These are phyloP conservation scores for Aspergillus fischeri DNA, from an alignment of 2,329 filamentous ascomycete genomes.

Conservation along the genomic window DNA sequence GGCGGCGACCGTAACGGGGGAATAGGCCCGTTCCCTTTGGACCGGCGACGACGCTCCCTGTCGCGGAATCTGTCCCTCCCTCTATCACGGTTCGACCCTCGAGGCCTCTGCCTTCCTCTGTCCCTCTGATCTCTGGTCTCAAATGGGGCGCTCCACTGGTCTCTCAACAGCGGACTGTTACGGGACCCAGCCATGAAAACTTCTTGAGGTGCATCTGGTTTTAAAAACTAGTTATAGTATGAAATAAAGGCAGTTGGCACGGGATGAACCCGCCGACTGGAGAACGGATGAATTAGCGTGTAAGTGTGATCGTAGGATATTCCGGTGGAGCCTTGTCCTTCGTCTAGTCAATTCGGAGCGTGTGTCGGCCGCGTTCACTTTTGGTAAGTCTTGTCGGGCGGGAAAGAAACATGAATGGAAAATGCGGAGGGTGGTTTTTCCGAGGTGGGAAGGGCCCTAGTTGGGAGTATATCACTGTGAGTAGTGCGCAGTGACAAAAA, in stretches of 20 bases:
- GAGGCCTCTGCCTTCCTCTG: constrained; percentile 38
- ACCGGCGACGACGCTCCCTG: constrained; percentile 31
- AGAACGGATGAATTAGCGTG: constrained; percentile 10
- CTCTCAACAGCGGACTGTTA: constrained; percentile 48
- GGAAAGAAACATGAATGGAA: constrained; percentile 16
- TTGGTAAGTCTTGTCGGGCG: constrained; percentile 24
- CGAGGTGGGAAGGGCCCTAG: constrained; percentile 12
- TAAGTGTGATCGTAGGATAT: constrained; percentile 19
- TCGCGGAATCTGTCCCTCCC: constrained; percentile 41
- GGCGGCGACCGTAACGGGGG: constrained; percentile 40
- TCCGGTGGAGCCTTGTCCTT: constrained; percentile 16
- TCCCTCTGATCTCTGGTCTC: constrained; percentile 37
- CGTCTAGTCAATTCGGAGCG: constrained; percentile 12
- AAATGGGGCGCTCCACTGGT: constrained; percentile 46
- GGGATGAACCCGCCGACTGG: constrained; percentile 11
- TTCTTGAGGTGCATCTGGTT: constrained; percentile 40
- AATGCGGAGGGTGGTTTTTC: constrained; percentile 32
- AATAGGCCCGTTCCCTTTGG: constrained; percentile 34
- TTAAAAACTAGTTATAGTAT: constrained; percentile 6
- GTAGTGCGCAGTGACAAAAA: constrained; percentile 14
- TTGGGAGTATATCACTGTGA: constrained; percentile 5
- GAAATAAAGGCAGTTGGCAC: constrained; percentile 8
- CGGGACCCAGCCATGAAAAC: constrained; percentile 48
- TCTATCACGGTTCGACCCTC: constrained; percentile 35
- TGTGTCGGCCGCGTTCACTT: constrained; percentile 25